These are phyloP conservation scores for Leishmania braziliensis DNA, from an alignment of 208 protist species.

Conservation along the genomic window DNA sequence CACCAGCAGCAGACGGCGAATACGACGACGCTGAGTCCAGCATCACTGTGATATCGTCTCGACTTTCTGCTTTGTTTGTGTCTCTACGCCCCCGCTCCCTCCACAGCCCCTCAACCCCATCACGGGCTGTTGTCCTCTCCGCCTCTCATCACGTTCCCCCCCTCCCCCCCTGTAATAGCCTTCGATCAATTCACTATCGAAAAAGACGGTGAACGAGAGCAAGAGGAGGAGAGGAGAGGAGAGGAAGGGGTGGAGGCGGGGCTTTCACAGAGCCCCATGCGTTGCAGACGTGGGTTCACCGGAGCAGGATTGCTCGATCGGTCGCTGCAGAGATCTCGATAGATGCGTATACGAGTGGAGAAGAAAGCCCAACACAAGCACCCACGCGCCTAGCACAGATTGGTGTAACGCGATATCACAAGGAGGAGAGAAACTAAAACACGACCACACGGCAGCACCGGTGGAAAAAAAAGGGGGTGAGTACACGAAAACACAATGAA, in stretches of 20 bases:
- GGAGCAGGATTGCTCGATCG: background rate
- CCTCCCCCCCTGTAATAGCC: too few species aligned
- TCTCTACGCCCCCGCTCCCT: background rate
- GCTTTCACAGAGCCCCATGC: background rate
- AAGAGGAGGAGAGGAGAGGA: background rate
- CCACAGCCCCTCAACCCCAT: background rate
- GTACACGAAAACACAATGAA: background rate
- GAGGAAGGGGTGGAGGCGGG: background rate
- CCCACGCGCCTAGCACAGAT: too few species aligned
- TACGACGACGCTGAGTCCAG: background rate
- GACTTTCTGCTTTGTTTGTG: background rate
- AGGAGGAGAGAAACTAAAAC: too few species aligned
- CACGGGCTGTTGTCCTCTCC: background rate
- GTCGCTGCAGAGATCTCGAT: background rate
- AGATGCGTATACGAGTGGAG: background rate
- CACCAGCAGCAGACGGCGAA: background rate
- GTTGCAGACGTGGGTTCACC: background rate
- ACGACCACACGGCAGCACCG: too few species aligned
- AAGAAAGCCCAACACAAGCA: too few species aligned
- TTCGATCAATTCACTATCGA: background rate
- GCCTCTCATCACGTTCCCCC: background rate
- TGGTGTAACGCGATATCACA: too few species aligned
- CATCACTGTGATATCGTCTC: background rate
- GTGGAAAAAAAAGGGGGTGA: too few species aligned
- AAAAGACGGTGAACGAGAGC: background rate